Evolutionary conservation across 805 yeast species (phyloP).

Genomic region (Ogataea minuta): DNA sequence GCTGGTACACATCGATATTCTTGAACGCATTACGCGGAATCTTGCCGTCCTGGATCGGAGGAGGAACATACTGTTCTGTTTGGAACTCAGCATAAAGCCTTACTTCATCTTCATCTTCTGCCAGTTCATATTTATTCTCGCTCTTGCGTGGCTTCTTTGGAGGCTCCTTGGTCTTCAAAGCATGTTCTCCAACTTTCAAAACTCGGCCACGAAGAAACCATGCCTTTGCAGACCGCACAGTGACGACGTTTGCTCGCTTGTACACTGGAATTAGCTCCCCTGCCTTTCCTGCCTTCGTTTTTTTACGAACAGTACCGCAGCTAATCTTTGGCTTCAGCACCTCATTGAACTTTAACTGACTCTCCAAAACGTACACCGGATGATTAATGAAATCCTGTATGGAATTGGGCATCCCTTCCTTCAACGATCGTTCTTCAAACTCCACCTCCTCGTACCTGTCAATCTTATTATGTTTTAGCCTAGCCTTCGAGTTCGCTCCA

Average conservation of each 20-base stretch:
- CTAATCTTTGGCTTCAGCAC: slow-evolving; percentile 63
- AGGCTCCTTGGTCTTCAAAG: slow-evolving; percentile 47
- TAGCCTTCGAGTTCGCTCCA: slow-evolving; percentile 29
- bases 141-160: slow-evolving; percentile 19
- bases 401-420: slow-evolving; percentile 86
- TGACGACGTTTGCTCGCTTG: slow-evolving; percentile 60
- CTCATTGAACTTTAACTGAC: slow-evolving; percentile 71
- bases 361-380: slow-evolving; percentile 79
- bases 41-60: slow-evolving; percentile 60
- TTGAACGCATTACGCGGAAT: slow-evolving; percentile 78
- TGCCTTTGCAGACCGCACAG: slow-evolving; percentile 68
- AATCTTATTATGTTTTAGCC: slow-evolving; percentile 28
- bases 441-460: slow-evolving; percentile 61
- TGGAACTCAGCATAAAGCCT: slow-evolving; percentile 76
- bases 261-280: slow-evolving; percentile 58
- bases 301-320: slow-evolving; percentile 66
- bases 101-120: slow-evolving; percentile 48
- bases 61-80: slow-evolving; percentile 69
- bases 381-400: slow-evolving; percentile 82
- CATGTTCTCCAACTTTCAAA: slow-evolving; percentile 66
- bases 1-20: slow-evolving; percentile 75
- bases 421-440: slow-evolving; percentile 56
- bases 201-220: slow-evolving; percentile 86
- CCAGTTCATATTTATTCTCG: slow-evolving; percentile 28
- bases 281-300: slow-evolving; percentile 37